These are phyloP conservation scores for Lachnellula cervina DNA, from an alignment of 2,329 filamentous ascomycete genomes.

Conservation along the genomic window DNA sequence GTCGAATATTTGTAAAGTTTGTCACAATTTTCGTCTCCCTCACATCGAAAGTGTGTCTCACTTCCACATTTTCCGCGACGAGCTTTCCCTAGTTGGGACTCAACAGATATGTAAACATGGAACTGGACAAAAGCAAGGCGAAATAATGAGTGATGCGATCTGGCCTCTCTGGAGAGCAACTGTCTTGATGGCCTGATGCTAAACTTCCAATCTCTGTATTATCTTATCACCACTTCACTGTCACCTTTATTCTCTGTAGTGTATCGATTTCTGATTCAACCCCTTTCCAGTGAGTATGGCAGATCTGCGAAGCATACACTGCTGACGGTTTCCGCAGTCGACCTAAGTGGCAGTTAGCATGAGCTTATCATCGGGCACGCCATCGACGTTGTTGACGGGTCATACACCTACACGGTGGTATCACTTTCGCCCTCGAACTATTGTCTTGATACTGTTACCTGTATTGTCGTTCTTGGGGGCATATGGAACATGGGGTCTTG, in stretches of 20 bases:
- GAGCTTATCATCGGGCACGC: neutral
- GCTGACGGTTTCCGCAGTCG: neutral
- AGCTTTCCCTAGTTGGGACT: neutral
- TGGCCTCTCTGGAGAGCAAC: neutral
- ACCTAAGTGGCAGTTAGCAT: neutral
- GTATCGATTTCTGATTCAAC: neutral
- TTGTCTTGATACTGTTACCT: conserved; percentile 17
- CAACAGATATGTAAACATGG: neutral
- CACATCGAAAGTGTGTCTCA: neutral
- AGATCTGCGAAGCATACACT: neutral
- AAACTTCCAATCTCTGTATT: too few species aligned
- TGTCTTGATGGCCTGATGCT: neutral
- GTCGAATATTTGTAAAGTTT: too few species aligned
- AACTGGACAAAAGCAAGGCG: neutral
- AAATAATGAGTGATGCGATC: neutral
- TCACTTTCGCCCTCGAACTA: conserved; percentile 11
- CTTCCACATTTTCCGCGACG: neutral
- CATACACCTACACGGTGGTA: conserved; percentile 8
- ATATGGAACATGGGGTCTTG: conserved; percentile 15
- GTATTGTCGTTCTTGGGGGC: conserved; percentile 16
- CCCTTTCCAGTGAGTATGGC: neutral
- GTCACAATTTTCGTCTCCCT: neutral
- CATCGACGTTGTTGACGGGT: neutral
- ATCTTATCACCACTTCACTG: neutral
- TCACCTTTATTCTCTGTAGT: neutral